A percentile compares a stretch with the other conserved stretches of the same genome.
phyloP scores from a whole-genome alignment of 2,329 filamentous ascomycete genomes.

The Xylariales sp. region DNA sequence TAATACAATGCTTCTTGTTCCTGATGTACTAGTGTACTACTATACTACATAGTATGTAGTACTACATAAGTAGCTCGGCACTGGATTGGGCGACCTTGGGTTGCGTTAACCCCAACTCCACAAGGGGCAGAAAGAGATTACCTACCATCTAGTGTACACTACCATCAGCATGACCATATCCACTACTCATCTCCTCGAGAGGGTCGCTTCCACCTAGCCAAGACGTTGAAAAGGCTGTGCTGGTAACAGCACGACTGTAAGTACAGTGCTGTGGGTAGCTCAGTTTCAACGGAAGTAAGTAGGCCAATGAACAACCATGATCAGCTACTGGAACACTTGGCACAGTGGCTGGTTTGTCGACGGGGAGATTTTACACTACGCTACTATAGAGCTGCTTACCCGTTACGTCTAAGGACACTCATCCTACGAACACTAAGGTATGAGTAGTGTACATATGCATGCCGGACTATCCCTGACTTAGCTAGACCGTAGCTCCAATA shows the following conservation, averaged over 20 bases:
- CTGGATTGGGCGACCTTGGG: not conserved
- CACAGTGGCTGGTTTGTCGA: too few species aligned
- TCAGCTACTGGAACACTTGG: not conserved
- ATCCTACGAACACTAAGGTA: not conserved
- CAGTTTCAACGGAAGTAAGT: slow-evolving; percentile 1
- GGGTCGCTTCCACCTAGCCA: slow-evolving; percentile 26
- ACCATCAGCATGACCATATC: slow-evolving; percentile 14
- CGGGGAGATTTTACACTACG: too few species aligned
- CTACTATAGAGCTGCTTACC: not conserved
- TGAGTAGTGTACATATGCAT: slow-evolving; percentile 1
- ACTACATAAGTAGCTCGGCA: too few species aligned
- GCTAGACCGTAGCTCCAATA: not conserved
- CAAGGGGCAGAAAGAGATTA: slow-evolving; percentile 21
- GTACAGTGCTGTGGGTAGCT: not conserved
- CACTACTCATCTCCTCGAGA: slow-evolving; percentile 28
- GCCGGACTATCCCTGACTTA: not conserved
- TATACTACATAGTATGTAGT: too few species aligned
- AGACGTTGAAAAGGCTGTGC: slow-evolving; percentile 7
- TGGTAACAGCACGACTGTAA: not conserved
- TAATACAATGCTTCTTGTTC: not conserved
- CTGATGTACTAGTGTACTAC: not conserved
- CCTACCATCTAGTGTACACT: not conserved
- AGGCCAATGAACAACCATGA: slow-evolving; percentile 14
- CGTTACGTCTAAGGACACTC: not conserved
- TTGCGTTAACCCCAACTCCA: not conserved